These are phyloP conservation scores for Chlorophyllum brunneum DNA, from an alignment of 768 basidiomycete species.

Conservation along the genomic window DNA sequence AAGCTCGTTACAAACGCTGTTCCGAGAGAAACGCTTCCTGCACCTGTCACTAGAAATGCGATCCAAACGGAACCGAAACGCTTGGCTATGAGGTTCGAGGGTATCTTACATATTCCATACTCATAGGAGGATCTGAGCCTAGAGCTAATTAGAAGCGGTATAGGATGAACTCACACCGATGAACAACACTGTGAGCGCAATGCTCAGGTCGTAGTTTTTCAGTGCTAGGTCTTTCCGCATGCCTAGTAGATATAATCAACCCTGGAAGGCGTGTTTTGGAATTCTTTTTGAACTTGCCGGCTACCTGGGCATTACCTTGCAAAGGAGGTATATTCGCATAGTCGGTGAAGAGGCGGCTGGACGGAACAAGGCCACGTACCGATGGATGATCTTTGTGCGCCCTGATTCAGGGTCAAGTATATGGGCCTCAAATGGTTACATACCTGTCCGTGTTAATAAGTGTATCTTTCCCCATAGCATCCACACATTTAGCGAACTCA, in stretches of 20 bases:
- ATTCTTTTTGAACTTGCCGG: constrained; percentile 13
- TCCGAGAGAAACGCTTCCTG: constrained; percentile 33
- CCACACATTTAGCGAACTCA: background rate
- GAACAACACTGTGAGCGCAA: constrained; percentile 38
- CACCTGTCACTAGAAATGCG: constrained; percentile 32
- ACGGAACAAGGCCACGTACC: too few species aligned
- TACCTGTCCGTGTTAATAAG: constrained; percentile 34
- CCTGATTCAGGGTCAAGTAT: background rate
- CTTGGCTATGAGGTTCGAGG: constrained; percentile 40
- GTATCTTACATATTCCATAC: too few species aligned
- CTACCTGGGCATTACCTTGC: constrained; percentile 22
- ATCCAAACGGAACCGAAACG: constrained; percentile 36
- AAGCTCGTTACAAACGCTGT: constrained; percentile 37
- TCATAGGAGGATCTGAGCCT: too few species aligned
- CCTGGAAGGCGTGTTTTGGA: too few species aligned
- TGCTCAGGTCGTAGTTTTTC: constrained; percentile 37
- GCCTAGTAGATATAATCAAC: constrained; percentile 15
- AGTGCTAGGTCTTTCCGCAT: constrained; percentile 38
- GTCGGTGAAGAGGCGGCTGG: background rate
- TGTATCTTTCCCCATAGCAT: constrained; percentile 22
- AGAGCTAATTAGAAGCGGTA: constrained; percentile 26
- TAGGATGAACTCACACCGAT: constrained; percentile 24
- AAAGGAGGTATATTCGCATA: background rate
- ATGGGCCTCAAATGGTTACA: background rate
- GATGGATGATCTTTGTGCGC: background rate